Percentiles rank a stretch among this genome's conserved stretches.
These are phyloP conservation scores for Ceratobasidium sp. DNA, from an alignment of 1,284 basidiomycete genomes.

Conservation along the genomic window DNA sequence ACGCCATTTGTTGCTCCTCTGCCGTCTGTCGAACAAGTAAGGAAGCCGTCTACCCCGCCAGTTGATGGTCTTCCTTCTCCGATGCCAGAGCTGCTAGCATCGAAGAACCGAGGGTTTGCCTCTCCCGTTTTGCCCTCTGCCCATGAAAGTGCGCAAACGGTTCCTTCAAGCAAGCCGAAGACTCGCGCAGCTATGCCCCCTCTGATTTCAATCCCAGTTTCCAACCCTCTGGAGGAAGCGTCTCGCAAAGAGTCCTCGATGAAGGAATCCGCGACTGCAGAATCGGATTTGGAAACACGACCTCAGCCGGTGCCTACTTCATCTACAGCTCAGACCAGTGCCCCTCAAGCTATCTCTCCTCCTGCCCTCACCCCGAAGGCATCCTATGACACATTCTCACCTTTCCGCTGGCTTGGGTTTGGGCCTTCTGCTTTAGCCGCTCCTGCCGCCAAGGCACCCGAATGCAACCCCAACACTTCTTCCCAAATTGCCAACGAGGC, in stretches of 20 bases:
- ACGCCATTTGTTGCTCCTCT: neutral
- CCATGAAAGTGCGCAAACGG: neutral
- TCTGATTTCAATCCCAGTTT: constrained; percentile 22
- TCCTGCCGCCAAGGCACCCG: constrained; percentile 4
- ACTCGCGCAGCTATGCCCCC: constrained; percentile 25
- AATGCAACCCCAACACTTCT: neutral
- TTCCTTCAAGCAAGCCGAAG: neutral
- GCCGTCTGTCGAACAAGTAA: neutral
- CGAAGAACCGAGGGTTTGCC: neutral
- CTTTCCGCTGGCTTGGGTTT: constrained; percentile 36
- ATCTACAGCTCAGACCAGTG: neutral
- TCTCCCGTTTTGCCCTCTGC: neutral
- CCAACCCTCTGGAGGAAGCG: neutral
- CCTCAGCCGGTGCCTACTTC: neutral
- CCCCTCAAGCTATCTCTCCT: neutral
- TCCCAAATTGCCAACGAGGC: neutral
- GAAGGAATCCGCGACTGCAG: neutral
- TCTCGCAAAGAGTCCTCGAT: neutral
- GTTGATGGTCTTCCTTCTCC: neutral
- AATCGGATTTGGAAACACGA: neutral
- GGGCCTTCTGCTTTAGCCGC: neutral
- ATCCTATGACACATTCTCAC: neutral
- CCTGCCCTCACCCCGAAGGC: neutral
- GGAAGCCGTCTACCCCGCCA: neutral
- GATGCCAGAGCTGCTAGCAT: neutral